These are phyloP conservation scores for Hygrophoropsis aurantiaca DNA, from an alignment of 768 basidiomycete genomes.

Conservation along the genomic window DNA sequence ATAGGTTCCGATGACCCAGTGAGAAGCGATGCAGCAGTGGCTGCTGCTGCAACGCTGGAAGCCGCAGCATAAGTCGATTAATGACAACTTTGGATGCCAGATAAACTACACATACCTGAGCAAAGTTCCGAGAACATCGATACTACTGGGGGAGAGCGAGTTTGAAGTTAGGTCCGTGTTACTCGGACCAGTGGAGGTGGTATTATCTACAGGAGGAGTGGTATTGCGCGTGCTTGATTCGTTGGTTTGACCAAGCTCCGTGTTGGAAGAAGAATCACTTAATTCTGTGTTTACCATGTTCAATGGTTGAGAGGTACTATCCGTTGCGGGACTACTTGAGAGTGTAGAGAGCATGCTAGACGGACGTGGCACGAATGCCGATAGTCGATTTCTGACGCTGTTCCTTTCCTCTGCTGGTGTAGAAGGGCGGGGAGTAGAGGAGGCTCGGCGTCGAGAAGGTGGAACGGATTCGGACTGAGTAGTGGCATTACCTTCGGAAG, in stretches of 20 bases:
- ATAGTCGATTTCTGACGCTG: slow-evolving; percentile 33
- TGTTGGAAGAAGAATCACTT: slow-evolving; percentile 1
- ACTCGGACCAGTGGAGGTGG: slow-evolving; percentile 10
- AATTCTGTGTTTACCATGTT: neutral
- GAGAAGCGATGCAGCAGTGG: slow-evolving; percentile 85
- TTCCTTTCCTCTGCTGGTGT: slow-evolving; percentile 26
- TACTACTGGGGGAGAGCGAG: slow-evolving; percentile 66
- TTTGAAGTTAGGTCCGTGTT: slow-evolving; percentile 23
- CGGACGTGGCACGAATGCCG: slow-evolving; percentile 39
- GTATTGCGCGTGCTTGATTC: slow-evolving; percentile 7
- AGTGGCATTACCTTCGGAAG: slow-evolving; percentile 21
- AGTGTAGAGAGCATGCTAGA: slow-evolving; percentile 29
- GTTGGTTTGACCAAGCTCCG: slow-evolving; percentile 2
- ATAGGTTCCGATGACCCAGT: slow-evolving; percentile 69
- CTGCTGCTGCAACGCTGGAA: slow-evolving; percentile 81
- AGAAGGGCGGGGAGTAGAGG: slow-evolving; percentile 27
- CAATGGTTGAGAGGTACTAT: slow-evolving; percentile 3
- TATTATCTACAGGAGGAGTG: slow-evolving; percentile 13
- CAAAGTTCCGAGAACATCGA: slow-evolving; percentile 81
- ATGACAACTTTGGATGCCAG: neutral
- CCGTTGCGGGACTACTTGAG: slow-evolving; percentile 4
- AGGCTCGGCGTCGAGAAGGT: slow-evolving; percentile 11
- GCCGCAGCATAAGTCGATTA: neutral
- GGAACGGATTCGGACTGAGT: slow-evolving; percentile 9
- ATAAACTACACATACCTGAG: slow-evolving; percentile 56